Evolutionary conservation across 1,284 basidiomycete species (phyloP).

Genomic region (Heterobasidion irregulare): DNA sequence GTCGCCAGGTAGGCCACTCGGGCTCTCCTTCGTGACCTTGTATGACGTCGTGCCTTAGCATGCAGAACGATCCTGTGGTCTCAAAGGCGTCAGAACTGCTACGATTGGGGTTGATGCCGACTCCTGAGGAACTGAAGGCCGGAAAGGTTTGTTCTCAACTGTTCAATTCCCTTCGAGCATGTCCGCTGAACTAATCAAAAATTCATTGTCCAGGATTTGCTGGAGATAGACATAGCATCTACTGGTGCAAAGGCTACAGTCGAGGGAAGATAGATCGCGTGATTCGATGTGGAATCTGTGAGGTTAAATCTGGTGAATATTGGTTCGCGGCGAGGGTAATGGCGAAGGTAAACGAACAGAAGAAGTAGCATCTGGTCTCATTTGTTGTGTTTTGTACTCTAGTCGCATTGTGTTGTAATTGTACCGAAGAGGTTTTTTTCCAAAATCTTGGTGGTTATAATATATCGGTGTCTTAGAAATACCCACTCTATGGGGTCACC

Average conservation of each 20-base stretch:
- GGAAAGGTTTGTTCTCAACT: slow-evolving; percentile 39
- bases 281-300: too few species aligned
- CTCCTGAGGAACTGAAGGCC: slow-evolving; percentile 62
- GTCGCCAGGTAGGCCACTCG: slow-evolving; percentile 55
- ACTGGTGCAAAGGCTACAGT: slow-evolving; percentile 3
- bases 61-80: slow-evolving; percentile 81
- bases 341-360: too few species aligned
- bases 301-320: too few species aligned
- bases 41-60: slow-evolving; percentile 29
- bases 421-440: too few species aligned
- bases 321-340: too few species aligned
- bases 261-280: not conserved
- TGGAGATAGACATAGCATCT: slow-evolving; percentile 34
- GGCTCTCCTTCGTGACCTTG: slow-evolving; percentile 6
- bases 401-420: too few species aligned
- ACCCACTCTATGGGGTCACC: too few species aligned
- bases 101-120: slow-evolving; percentile 75
- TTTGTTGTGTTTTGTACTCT: too few species aligned
- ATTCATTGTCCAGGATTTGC: slow-evolving; percentile 24
- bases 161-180: too few species aligned
- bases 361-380: too few species aligned
- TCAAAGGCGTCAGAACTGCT: slow-evolving; percentile 78
- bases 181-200: not conserved
- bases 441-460: too few species aligned
- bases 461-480: too few species aligned